A percentile compares a stretch with the other conserved stretches of the same genome.
Evolutionary conservation across 140 eudicot genomes (phyloP).

Genomic region (Senecio squalidus): DNA sequence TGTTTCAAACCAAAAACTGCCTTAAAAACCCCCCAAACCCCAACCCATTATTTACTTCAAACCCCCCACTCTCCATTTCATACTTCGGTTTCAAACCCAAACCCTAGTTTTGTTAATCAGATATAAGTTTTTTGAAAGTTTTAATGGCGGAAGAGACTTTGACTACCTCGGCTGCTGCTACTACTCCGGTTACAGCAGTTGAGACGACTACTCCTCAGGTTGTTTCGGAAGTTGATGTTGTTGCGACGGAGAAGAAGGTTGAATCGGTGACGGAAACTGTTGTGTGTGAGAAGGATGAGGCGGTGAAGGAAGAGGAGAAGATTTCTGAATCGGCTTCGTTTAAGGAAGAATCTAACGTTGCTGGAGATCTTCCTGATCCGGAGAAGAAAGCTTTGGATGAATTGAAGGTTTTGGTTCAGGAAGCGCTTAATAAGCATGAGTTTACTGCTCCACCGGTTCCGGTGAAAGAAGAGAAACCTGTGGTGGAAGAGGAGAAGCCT

Average conservation of each 20-base stretch:
- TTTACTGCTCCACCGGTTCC: conserved; percentile 51
- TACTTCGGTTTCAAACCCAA: not conserved
- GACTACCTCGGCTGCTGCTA: conserved; percentile 31
- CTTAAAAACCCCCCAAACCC: conserved; percentile 20
- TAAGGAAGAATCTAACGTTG: conserved; percentile 81
- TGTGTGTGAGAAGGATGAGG: conserved; percentile 20
- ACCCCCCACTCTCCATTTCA: not conserved
- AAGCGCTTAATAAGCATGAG: conserved; percentile 59
- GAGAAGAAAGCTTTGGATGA: conserved; percentile 74
- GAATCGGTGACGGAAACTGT: conserved; percentile 2
- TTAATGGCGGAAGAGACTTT: conserved; percentile 76
- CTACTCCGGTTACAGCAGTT: conserved; percentile 14
- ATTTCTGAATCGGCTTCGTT: conserved; percentile 60
- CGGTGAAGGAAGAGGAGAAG: conserved; percentile 31
- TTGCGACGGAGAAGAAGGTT: conserved; percentile 9
- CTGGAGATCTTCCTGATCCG: conserved; percentile 76
- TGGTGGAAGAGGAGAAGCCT: conserved; percentile 5
- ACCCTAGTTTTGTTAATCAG: not conserved
- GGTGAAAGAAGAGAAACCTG: conserved; percentile 41
- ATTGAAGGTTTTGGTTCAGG: conserved; percentile 48
- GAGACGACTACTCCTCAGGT: conserved; percentile 12
- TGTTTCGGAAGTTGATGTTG: conserved; percentile 35
- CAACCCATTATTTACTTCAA: not conserved
- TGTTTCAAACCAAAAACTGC: conserved; percentile 45
- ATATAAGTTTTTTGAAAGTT: not conserved